Percentiles rank a stretch among this genome's conserved stretches.
Evolutionary conservation across 108 stramenopile genomes (phyloP).

Genomic region (Craspedostauros australis): DNA sequence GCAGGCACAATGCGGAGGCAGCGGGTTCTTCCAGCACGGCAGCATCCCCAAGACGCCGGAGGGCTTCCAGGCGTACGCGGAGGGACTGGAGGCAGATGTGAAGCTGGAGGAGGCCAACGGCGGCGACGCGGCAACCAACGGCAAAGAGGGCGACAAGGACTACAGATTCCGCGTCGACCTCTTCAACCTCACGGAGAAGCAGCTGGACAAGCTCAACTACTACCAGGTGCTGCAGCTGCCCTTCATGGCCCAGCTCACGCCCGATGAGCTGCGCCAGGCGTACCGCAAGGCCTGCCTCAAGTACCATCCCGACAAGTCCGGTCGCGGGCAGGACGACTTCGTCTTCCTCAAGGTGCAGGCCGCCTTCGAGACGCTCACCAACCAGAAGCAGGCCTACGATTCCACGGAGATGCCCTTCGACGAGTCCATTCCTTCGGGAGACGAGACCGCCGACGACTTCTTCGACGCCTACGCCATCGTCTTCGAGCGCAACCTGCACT

Average conservation of each 20-base stretch:
- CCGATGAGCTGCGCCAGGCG: constrained; percentile 68
- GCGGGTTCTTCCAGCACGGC: too few relatives aligned
- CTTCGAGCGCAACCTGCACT: constrained; percentile 92
- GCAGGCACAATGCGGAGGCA: too few relatives aligned
- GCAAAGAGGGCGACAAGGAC: background rate
- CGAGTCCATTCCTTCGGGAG: constrained; percentile 75
- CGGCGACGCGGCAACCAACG: too few relatives aligned
- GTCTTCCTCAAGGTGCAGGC: constrained; percentile 94
- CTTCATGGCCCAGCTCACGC: constrained; percentile 34
- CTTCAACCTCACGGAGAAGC: constrained; percentile 37
- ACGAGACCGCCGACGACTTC: constrained; percentile 22
- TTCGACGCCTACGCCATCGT: constrained; percentile 24
- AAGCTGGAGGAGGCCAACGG: too few relatives aligned
- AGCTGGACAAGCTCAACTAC: constrained; percentile 53
- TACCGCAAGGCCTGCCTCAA: constrained; percentile 75
- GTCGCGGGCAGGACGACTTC: constrained; percentile 81
- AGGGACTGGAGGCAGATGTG: too few relatives aligned
- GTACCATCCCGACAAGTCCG: constrained; percentile 89
- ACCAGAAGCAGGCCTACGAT: constrained; percentile 89
- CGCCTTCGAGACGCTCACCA: constrained; percentile 85
- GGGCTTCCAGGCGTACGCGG: too few relatives aligned
- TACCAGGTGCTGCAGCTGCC: constrained; percentile 67
- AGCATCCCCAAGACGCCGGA: too few relatives aligned
- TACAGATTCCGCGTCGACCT: constrained; percentile 21
- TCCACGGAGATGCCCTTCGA: constrained; percentile 90